phyloP scores from a whole-genome alignment of 139 green algal genomes.

The Zygnema cylindricum region DNA sequence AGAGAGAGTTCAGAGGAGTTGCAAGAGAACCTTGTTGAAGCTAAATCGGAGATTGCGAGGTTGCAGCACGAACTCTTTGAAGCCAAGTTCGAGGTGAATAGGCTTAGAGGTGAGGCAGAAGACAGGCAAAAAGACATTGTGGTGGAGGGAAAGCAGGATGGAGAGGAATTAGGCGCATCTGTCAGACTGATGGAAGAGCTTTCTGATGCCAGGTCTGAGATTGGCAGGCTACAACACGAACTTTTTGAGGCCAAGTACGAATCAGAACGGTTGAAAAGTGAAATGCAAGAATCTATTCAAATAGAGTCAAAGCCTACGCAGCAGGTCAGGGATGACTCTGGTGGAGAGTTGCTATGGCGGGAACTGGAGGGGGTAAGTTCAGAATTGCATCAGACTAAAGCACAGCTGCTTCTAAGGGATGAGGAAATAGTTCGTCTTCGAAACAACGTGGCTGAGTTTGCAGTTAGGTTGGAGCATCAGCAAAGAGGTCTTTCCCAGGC shows the following conservation, averaged over 20 bases:
- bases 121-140: neutral
- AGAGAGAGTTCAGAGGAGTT: neutral
- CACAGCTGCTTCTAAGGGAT: neutral
- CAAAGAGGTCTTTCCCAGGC: neutral
- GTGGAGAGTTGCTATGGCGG: neutral
- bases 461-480: neutral
- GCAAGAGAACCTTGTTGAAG: neutral
- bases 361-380: neutral
- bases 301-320: neutral
- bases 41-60: neutral
- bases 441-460: neutral
- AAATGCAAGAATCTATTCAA: neutral
- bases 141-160: neutral
- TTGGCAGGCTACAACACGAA: conserved; percentile 29
- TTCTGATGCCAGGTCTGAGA: neutral
- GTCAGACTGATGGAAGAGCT: neutral
- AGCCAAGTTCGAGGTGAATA: neutral
- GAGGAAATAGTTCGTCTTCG: neutral
- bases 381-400: neutral
- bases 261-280: neutral
- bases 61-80: neutral
- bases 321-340: neutral
- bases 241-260: conserved; percentile 40
- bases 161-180: neutral
- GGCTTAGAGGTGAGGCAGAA: neutral